These are phyloP conservation scores for Onygenales sp. DNA, from an alignment of 2,329 filamentous ascomycete genomes.

Conservation along the genomic window DNA sequence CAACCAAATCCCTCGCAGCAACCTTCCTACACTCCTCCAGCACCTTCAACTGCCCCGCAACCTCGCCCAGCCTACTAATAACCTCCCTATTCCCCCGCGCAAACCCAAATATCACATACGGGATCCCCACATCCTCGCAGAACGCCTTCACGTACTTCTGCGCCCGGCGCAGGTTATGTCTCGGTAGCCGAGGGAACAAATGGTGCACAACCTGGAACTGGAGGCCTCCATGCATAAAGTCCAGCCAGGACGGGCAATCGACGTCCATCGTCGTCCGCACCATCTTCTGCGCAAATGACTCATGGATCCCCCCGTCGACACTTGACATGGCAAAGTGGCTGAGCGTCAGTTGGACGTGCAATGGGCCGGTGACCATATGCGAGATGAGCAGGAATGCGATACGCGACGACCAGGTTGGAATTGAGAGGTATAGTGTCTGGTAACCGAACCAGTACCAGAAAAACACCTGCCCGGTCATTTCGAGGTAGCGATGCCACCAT, in stretches of 20 bases:
- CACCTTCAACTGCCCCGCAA: conserved; percentile 64
- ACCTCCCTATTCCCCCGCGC: conserved; percentile 69
- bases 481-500: conserved; percentile 73
- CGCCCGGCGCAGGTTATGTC: conserved; percentile 68
- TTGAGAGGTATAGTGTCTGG: conserved; percentile 60
- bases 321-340: conserved; percentile 94
- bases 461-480: conserved; percentile 62
- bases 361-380: conserved; percentile 67
- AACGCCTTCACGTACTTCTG: conserved; percentile 73
- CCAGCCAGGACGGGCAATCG: conserved; percentile 76
- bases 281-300: conserved; percentile 86
- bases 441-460: conserved; percentile 88
- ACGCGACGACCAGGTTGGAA: conserved; percentile 60
- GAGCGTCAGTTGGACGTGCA: conserved; percentile 86
- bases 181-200: conserved; percentile 69
- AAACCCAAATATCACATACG: conserved; percentile 79
- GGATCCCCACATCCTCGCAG: conserved; percentile 72
- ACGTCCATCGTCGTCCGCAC: conserved; percentile 89
- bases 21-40: conserved; percentile 57
- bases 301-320: conserved; percentile 66
- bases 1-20: conserved; percentile 11
- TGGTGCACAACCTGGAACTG: conserved; percentile 88
- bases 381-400: conserved; percentile 68
- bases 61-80: conserved; percentile 61
- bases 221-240: conserved; percentile 79